Evolutionary conservation across 2,329 filamentous ascomycete species (phyloP).

Genomic region (Amauroascus verrucosus): DNA sequence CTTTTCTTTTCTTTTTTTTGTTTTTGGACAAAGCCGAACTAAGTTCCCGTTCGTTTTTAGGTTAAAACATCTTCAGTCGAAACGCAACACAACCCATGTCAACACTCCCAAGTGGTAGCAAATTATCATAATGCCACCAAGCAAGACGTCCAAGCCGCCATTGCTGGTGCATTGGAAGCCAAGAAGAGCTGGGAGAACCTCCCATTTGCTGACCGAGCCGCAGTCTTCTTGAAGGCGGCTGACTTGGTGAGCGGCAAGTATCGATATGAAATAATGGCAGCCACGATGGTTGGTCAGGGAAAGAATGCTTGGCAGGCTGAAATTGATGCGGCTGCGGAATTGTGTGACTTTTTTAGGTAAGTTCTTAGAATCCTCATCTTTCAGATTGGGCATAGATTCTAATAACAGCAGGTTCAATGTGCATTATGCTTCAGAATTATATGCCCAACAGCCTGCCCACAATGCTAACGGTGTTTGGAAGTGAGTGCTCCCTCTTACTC

Average conservation of each 20-base stretch:
- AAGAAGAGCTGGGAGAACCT: conserved; percentile 77
- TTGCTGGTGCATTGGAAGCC: conserved; percentile 73
- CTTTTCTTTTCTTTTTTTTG: neutral
- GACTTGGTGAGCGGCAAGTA: conserved; percentile 88
- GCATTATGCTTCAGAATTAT: conserved; percentile 83
- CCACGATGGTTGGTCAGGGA: conserved; percentile 90
- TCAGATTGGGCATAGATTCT: neutral
- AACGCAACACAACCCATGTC: conserved; percentile 69
- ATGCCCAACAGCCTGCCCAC: conserved; percentile 75
- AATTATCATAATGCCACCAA: conserved; percentile 73
- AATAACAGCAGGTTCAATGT: conserved; percentile 59
- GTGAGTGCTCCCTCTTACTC: conserved; percentile 26
- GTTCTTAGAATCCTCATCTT: neutral
- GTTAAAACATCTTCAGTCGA: conserved; percentile 23
- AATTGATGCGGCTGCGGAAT: conserved; percentile 87
- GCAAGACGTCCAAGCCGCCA: conserved; percentile 66
- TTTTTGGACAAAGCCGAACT: neutral
- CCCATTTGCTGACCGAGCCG: conserved; percentile 81
- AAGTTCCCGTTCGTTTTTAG: conserved; percentile 13
- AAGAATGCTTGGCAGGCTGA: conserved; percentile 99
- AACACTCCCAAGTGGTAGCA: conserved; percentile 66
- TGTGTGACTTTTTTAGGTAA: conserved; percentile 74
- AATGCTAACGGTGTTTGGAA: conserved; percentile 84
- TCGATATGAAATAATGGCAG: conserved; percentile 90
- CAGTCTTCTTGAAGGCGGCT: conserved; percentile 90